These are phyloP conservation scores for Sporothrix sp. DNA, from an alignment of 2,329 filamentous ascomycete species.

Conservation along the genomic window DNA sequence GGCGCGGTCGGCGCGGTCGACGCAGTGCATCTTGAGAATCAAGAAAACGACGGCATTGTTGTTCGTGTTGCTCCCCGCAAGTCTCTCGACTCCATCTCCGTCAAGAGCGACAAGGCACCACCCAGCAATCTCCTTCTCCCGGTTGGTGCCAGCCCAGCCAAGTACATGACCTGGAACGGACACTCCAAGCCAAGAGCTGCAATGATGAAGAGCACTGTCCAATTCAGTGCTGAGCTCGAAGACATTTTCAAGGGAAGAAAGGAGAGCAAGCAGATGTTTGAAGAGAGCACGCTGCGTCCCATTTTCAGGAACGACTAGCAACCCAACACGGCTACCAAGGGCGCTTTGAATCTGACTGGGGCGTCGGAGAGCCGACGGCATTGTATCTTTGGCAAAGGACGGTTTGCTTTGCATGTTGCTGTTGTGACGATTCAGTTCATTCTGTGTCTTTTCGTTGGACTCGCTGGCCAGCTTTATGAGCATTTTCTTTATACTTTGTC, in stretches of 20 bases:
- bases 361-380: not conserved
- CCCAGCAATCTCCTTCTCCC: too few species aligned
- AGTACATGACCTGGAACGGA: conserved; percentile 20
- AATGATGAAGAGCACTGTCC: conserved; percentile 17
- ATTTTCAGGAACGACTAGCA: conserved; percentile 5
- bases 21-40: too few species aligned
- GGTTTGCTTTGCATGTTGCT: not conserved
- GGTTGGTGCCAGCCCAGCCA: too few species aligned
- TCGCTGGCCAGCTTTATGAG: not conserved
- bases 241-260: conserved; percentile 15
- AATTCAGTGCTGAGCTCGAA: conserved; percentile 18
- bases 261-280: conserved; percentile 6
- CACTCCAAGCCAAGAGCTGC: conserved; percentile 11
- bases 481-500: not conserved
- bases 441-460: not conserved
- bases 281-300: not conserved
- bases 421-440: conserved; percentile 1
- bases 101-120: conserved; percentile 13
- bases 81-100: conserved; percentile 11
- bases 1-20: too few species aligned
- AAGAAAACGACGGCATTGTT: not conserved
- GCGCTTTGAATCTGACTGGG: too few species aligned
- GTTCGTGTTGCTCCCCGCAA: not conserved
- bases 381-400: not conserved
- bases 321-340: not conserved